These are phyloP conservation scores for Stipa capillata DNA, from an alignment of 176 grass and related monocot species.

Conservation along the genomic window DNA sequence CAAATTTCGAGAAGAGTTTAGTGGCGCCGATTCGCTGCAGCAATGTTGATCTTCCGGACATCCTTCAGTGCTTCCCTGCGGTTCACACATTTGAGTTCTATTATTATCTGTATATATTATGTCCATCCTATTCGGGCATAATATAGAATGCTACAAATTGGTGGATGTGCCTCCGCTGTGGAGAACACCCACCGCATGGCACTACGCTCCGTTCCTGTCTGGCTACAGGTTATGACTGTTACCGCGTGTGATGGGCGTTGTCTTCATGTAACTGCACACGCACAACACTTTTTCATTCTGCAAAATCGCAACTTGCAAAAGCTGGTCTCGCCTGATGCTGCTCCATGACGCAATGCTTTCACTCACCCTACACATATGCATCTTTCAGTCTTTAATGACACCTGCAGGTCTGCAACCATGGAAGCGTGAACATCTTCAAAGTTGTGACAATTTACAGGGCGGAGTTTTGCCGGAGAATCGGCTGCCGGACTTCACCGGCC, in stretches of 20 bases:
- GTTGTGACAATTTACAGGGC: background rate
- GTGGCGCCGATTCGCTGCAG: no score
- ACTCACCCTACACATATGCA: background rate
- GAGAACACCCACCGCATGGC: constrained; percentile 32
- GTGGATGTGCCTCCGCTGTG: constrained; percentile 31
- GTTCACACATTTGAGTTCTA: no score
- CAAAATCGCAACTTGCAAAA: background rate
- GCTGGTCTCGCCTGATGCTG: background rate
- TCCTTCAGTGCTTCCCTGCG: no score
- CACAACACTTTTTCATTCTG: constrained; percentile 1
- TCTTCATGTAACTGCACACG: background rate
- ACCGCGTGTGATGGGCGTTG: background rate
- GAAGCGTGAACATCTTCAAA: background rate
- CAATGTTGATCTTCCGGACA: no score
- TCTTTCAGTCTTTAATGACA: background rate
- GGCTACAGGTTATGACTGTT: background rate
- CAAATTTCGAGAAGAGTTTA: no score
- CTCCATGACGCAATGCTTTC: background rate
- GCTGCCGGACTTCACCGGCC: background rate
- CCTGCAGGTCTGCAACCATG: background rate
- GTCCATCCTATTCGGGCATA: background rate
- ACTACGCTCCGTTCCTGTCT: background rate
- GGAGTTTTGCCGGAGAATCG: background rate
- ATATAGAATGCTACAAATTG: constrained; percentile 8
- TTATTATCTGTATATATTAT: background rate